Percentiles rank a stretch among this genome's conserved stretches.
Evolutionary conservation across 176 grass and related monocot genomes (phyloP).

Genomic region (Eragrostis nindensis): DNA sequence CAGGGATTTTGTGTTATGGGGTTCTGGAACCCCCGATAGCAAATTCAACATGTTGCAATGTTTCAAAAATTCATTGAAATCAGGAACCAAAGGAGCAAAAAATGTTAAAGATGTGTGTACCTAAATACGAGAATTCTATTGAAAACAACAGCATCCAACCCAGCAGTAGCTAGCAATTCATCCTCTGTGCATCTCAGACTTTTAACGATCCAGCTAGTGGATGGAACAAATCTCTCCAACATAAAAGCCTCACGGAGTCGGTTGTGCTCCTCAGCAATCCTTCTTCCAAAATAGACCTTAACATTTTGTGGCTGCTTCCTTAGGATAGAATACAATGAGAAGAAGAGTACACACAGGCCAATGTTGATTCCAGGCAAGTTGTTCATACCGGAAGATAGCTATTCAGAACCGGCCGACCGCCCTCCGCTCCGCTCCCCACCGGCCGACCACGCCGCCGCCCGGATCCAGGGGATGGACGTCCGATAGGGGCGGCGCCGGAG

Average conservation of each 20-base stretch:
- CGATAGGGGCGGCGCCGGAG: too few species aligned
- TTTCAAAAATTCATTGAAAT: slow-evolving; percentile 4
- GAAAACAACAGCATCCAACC: slow-evolving; percentile 93
- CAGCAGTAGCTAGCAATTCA: slow-evolving; percentile 69
- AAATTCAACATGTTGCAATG: too few species aligned
- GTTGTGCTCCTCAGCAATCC: slow-evolving; percentile 65
- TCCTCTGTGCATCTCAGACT: slow-evolving; percentile 82
- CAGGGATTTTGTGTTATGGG: too few species aligned
- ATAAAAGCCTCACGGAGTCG: slow-evolving; percentile 64
- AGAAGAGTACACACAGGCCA: slow-evolving; percentile 66
- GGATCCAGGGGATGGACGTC: too few species aligned
- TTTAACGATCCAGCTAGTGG: slow-evolving; percentile 82
- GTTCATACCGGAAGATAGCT: too few species aligned
- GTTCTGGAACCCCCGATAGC: too few species aligned
- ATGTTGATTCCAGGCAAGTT: too few species aligned
- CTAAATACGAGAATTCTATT: slow-evolving; percentile 86
- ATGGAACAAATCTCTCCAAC: slow-evolving; percentile 88
- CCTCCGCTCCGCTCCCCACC: too few species aligned
- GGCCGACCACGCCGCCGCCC: too few species aligned
- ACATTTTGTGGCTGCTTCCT: slow-evolving; percentile 90
- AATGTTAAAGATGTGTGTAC: slow-evolving; percentile 37
- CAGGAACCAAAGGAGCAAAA: not conserved
- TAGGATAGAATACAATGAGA: slow-evolving; percentile 82
- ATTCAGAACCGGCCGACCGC: too few species aligned
- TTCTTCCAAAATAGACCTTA: slow-evolving; percentile 90